Base-by-base conservation (phyloP, 2,329 filamentous ascomycete species). In the Xylaria sp. region DNA sequence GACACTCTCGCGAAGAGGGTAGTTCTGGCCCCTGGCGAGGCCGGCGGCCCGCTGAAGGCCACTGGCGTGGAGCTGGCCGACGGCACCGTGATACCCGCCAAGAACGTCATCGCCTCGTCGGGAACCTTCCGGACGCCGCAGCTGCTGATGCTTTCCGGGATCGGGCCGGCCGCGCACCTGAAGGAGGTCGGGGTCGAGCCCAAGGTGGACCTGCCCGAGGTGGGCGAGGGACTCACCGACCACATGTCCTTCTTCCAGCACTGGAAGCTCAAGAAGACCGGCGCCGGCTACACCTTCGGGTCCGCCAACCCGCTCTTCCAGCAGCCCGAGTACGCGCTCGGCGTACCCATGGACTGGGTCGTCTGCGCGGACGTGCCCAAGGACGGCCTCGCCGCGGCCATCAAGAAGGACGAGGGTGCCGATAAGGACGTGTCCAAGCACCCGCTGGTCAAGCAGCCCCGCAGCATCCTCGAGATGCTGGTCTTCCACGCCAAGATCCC, bases 281-380 rank as follows among this genome's bases (percentile, higher is more conserved):
- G 66, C 6, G 63, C 65, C 0, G 72, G 71, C 2, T 63, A 62
- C 29, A 39, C 48, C 16, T 54, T 71, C 8, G 69, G 71, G 7
- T 68, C 72, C 0, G 41, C 59, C 1, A 74, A 72, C 29, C 64
- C 72, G 4, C 48, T 69, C 7, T 74, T 73, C 50, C 58, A 54
- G 2, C 62, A 69, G 44, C 68, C 70, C 0, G 67, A 73, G 19
- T 76, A 72, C 52, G 47, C 56, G 0, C 46, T 69, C 18, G 74
- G 72, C 0, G 59, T 68, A 4, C 72, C 73, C 0, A 52, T 65
- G 38, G 71, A 75, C 57, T 76, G 70, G 59, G 63, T 72, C 7
- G 66, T 69, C 9, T 67, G 60, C 2, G 63, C 63, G 0, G 52
- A 48, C 18, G 60, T 71, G 4, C 54, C 60, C 7, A 60, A 56